These are phyloP conservation scores for Metarhizium brunneum DNA, from an alignment of 2,329 filamentous ascomycete genomes.

Conservation along the genomic window DNA sequence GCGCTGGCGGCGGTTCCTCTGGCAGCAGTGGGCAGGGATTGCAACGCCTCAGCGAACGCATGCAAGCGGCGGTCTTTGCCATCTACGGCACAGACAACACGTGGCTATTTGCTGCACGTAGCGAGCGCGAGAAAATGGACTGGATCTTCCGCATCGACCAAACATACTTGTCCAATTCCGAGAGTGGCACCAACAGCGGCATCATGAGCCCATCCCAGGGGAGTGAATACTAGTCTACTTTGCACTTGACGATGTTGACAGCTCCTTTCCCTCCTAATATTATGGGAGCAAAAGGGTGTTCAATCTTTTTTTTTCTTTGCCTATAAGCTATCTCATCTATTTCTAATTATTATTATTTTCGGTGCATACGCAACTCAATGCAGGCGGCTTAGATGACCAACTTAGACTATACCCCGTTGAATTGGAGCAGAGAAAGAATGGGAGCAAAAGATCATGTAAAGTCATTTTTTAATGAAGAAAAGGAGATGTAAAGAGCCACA, in stretches of 20 bases:
- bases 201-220: slow-evolving; percentile 24
- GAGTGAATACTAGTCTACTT: slow-evolving; percentile 18
- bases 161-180: slow-evolving; percentile 47
- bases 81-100: slow-evolving; percentile 92
- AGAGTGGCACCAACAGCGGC: slow-evolving; percentile 29
- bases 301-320: background rate
- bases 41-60: slow-evolving; percentile 45
- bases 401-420: slow-evolving; percentile 8
- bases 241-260: background rate
- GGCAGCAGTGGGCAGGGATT: slow-evolving; percentile 28
- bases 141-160: slow-evolving; percentile 96
- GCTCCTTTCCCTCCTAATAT: background rate
- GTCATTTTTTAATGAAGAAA: background rate
- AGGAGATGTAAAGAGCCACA: background rate
- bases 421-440: background rate
- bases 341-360: background rate
- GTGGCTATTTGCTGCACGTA: slow-evolving; percentile 85
- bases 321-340: background rate
- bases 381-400: slow-evolving; percentile 3
- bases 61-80: slow-evolving; percentile 74
- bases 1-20: slow-evolving; percentile 22
- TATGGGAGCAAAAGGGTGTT: background rate
- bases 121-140: slow-evolving; percentile 86
- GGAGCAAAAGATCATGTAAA: background rate
- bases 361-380: background rate